Evolutionary conservation across 371 early-diverging fungal species (phyloP), one percentile per base, ranked within the genome.

Genomic region (Catenaria anguillulae): DNA sequence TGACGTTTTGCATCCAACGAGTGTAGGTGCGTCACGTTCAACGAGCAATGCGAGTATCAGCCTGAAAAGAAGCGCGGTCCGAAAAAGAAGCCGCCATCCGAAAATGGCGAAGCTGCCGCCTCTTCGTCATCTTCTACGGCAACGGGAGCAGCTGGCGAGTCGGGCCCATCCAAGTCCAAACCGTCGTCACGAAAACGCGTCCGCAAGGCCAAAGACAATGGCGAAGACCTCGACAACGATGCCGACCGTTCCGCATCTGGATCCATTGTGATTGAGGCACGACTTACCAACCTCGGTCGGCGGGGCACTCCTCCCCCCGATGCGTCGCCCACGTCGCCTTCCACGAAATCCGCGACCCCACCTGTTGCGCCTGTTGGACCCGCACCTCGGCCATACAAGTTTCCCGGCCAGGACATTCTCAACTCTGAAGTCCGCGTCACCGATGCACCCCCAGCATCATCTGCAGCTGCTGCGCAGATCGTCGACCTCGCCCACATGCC

Each of bases 41-140:
- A 23, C 52, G 29, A 29, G 26, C 13, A 26, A 0, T 50, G 52
- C 52, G 52, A 29, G 29, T 50, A 29, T 23, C 29, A 6, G 15
- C 29, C 29, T 31, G 52, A 50, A 29, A 50, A 50, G 52, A 50
- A 50, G 52, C 52, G 52, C 52, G 52, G 52, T 8, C 52, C 52
- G 29, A 50, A 50, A 29, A 48, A 48, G 48, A 43, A 12, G 4
- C 3, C 19, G 19, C 45, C 10, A 12, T 40, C 40, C 40, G 17
- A 40, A 5, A 5, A 5, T 17, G 40, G 40, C 5, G 5, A 5
- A 5, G 40, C 40, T 17, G 40, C 40, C 40, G n/a, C n/a, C n/a
- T n/a, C n/a, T n/a, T n/a, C n/a, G n/a, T n/a, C n/a, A n/a, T n/a
- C n/a, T n/a, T n/a, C n/a, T n/a, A n/a, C n/a, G n/a, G n/a, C n/a